Percentiles rank a stretch among this genome's conserved stretches.
Evolutionary conservation across 1,284 basidiomycete genomes (phyloP).

Genomic region (Malassezia yamatoensis): DNA sequence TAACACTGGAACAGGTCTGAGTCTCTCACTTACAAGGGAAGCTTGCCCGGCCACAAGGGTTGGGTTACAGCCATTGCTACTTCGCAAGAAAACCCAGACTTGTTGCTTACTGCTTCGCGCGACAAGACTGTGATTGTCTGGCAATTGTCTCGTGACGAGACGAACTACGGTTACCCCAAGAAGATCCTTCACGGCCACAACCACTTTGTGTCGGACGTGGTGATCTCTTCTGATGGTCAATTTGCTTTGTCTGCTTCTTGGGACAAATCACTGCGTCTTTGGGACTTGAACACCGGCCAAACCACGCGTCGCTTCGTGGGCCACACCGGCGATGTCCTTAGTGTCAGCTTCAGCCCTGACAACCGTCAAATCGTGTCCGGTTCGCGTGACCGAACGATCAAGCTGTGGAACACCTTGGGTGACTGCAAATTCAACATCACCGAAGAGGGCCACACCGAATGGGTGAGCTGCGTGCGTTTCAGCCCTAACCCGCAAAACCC

Average conservation of each 20-base stretch:
- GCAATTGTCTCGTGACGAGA: conserved; percentile 90
- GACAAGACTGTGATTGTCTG: conserved; percentile 99
- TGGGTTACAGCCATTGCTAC: conserved; percentile 88
- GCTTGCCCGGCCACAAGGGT: conserved; percentile 86
- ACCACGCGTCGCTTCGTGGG: conserved; percentile 72
- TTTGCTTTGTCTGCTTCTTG: conserved; percentile 98
- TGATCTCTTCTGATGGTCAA: conserved; percentile 79
- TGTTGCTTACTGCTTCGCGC: conserved; percentile 92
- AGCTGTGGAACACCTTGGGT: conserved; percentile 99
- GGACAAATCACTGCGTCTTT: conserved; percentile 99
- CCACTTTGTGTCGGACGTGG: conserved; percentile 99
- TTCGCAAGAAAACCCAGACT: conserved; percentile 89
- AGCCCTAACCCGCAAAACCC: conserved; percentile 97
- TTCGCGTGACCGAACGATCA: conserved; percentile 89
- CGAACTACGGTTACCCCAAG: conserved; percentile 55
- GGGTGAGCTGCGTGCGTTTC: conserved; percentile 99
- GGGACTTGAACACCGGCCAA: conserved; percentile 56
- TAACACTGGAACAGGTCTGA: conserved; percentile 19
- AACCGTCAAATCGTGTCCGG: conserved; percentile 85
- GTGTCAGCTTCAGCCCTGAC: conserved; percentile 50
- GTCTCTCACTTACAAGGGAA: conserved; percentile 46
- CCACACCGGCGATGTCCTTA: conserved; percentile 94
- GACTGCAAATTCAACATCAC: conserved; percentile 99
- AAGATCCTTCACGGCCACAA: conserved; percentile 97
- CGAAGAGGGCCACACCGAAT: conserved; percentile 69